Conservation (phyloP, 345 rosid genomes). For the Aurinia saxatilis region DNA sequence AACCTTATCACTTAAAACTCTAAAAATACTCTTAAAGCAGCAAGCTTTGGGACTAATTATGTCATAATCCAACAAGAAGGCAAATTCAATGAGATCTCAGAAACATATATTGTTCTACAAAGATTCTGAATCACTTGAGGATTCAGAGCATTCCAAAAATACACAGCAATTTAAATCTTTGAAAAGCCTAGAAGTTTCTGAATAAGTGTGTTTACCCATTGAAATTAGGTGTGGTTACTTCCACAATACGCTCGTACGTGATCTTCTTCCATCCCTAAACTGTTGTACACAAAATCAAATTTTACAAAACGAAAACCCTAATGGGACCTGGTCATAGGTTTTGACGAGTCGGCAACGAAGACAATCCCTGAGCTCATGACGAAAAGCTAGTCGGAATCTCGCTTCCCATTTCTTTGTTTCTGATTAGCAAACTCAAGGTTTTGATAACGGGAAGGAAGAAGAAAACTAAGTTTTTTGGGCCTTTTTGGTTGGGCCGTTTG, state of each 20-base stretch:
- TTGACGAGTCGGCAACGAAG: constrained; percentile 88
- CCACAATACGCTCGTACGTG: constrained; percentile 75
- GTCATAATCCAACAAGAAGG: neutral
- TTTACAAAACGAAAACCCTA: neutral
- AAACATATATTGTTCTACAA: too few relatives aligned
- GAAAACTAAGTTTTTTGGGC: too few relatives aligned
- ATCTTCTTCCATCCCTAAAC: constrained; percentile 83
- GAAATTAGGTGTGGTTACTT: constrained; percentile 81
- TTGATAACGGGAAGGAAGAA: too few relatives aligned
- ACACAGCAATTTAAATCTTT: neutral
- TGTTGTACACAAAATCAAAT: constrained; percentile 1
- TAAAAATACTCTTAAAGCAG: neutral
- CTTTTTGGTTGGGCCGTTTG: too few relatives aligned
- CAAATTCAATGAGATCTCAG: too few relatives aligned
- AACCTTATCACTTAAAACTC: neutral
- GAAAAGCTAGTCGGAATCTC: constrained; percentile 83
- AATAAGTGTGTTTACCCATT: constrained; percentile 57
- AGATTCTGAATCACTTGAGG: too few relatives aligned
- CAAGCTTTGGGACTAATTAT: neutral
- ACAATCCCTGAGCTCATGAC: constrained; percentile 81
- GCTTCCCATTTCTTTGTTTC: constrained; percentile 38
- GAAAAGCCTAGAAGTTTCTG: neutral
- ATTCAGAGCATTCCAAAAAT: neutral
- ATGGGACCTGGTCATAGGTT: constrained; percentile 71
- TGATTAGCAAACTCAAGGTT: neutral